These are phyloP conservation scores for Naematelia encephala DNA, from an alignment of 768 basidiomycete species.

Conservation along the genomic window DNA sequence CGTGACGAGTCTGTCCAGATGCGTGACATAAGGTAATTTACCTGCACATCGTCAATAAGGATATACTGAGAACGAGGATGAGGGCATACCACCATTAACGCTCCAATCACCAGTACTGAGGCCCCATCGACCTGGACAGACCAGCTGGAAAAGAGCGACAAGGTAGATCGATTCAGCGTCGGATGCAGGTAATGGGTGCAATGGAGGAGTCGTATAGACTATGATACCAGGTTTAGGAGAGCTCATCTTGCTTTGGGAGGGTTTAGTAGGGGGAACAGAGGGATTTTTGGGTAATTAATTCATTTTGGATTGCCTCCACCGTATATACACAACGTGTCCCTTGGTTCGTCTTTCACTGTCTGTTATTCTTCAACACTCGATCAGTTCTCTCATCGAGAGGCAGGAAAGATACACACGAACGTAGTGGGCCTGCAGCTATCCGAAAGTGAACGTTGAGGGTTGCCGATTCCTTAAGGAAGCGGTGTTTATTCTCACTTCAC, in stretches of 20 bases:
- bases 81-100: constrained; percentile 24
- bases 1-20: constrained; percentile 23
- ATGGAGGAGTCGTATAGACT: constrained; percentile 26
- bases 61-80: background rate
- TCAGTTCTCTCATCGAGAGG: too few relatives aligned
- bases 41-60: constrained; percentile 13
- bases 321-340: background rate
- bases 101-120: constrained; percentile 18
- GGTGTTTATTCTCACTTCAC: too few relatives aligned
- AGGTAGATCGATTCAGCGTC: constrained; percentile 34
- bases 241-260: background rate
- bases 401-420: too few relatives aligned
- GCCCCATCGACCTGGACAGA: constrained; percentile 26
- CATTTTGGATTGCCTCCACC: background rate
- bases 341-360: too few relatives aligned
- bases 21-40: constrained; percentile 32
- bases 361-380: too few relatives aligned
- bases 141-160: constrained; percentile 24
- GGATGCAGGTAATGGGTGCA: constrained; percentile 23
- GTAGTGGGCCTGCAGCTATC: too few relatives aligned
- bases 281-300: background rate
- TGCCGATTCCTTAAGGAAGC: too few relatives aligned
- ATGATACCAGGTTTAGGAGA: constrained; percentile 7
- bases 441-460: too few relatives aligned
- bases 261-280: background rate